These are phyloP conservation scores for Coffea canephora DNA, from an alignment of 257 asterid species.

Conservation along the genomic window DNA sequence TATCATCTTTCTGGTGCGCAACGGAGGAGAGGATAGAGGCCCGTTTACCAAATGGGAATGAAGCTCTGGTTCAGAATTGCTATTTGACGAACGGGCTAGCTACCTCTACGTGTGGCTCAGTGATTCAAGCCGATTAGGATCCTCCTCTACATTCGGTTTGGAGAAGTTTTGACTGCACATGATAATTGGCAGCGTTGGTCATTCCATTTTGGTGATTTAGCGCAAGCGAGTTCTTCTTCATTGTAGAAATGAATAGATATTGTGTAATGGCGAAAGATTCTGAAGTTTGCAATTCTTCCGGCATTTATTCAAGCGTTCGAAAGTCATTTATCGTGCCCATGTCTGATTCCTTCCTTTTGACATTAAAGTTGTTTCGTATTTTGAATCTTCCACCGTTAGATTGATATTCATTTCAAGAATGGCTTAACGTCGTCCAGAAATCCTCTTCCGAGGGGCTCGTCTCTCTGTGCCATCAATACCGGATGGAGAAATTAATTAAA, in stretches of 20 bases:
- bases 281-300: neutral
- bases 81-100: constrained; percentile 18
- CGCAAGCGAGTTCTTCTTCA: neutral
- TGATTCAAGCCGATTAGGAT: constrained; percentile 13
- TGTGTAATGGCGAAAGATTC: neutral
- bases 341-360: no score
- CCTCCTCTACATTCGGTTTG: neutral
- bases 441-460: neutral
- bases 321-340: no score
- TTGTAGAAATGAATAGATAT: neutral
- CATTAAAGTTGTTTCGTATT: no score
- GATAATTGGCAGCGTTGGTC: neutral
- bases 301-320: neutral
- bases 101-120: neutral
- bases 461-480: neutral
- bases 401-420: no score
- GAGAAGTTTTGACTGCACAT: constrained; percentile 32
- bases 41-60: constrained; percentile 49
- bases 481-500: neutral
- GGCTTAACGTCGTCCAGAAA: neutral
- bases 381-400: no score
- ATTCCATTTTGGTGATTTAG: neutral
- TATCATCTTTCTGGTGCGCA: constrained; percentile 4
- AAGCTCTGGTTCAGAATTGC: constrained; percentile 68
- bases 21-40: constrained; percentile 6